Base-by-base conservation (phyloP, 2,329 filamentous ascomycete genomes). In the Clonostachys chloroleuca region DNA sequence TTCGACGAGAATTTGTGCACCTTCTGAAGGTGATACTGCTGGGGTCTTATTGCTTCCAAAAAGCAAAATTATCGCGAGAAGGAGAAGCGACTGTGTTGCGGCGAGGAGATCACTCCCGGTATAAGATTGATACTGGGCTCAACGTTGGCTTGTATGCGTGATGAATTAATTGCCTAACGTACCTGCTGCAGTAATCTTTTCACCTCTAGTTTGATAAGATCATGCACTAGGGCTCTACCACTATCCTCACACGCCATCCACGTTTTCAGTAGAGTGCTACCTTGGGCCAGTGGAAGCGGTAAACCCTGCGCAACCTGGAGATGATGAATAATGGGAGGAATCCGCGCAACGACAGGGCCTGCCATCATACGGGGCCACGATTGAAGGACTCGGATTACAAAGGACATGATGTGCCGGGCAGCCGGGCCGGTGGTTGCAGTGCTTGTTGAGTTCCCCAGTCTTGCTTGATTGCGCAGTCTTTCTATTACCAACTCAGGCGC, bases 351-450 rank as follows among this genome's bases (percentile, higher is more conserved):
- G 36, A 42, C 36, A 14, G 49, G 44, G 12, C 44, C 34, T 1
- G 49, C 52, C 49, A 54, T 45, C 12, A 53, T 12, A 6, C 52
- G 46, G 3, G 52, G 51, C 52, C 52, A 54, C 13, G 51, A 51
- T 34, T 43, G 46, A 5, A 50, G 45, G 3, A 49, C 43, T 5
- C 52, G 47, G 18, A 53, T 45, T 4, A 49, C 44, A 18, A 51
- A 50, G 34, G 50, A 51, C 36, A 39, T 39, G 36, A 30, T 30
- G 24, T 30, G 24, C 24, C 24, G 8, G 9, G 24, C 24, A 30
- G 24, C 24, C 9, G 24, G 10, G 16, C 12, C 44, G 16, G 40
- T 30, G 6, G 12, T 40, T 7, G 46, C 16, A 33, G 13, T 40
- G 3, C 30, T 30, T 16, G 46, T 35, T 17, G 40, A 34, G 8